Evolutionary conservation across 345 rosid genomes (phyloP), one percentile per base, ranked within the genome.

Genomic region (Stellera chamaejasme): DNA sequence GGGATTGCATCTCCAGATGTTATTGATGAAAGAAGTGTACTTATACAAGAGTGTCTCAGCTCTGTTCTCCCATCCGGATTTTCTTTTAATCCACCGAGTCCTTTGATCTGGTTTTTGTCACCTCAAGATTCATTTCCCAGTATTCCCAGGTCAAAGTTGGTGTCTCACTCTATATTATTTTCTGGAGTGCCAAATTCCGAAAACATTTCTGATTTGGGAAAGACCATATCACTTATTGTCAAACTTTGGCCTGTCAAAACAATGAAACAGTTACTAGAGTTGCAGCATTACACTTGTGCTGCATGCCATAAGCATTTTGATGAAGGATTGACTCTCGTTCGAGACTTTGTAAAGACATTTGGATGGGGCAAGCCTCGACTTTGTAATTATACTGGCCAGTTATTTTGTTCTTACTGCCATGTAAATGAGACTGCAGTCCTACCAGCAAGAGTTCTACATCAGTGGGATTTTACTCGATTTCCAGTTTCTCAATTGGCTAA

Each of bases 331-430:
- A 89, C 87, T 70, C 70, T 89, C 44, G 75, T 89, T 69, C 67
- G 27, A 59, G 94, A 88, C 68, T 75, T 92, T 64, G 84, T 78
- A 44, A 83, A 79, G 68, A 76, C 85, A 45, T 72, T 90, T 68
- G 94, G 98, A 23, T 89, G 94, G 97, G 94, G 96, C 61, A 89
- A 82, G 67, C 96, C 99, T 69, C 74, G 88, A 45, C 79, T 80
- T 68, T 93, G 99, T 57, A 92, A 89, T 60, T 93, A 87, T 77
- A 83, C 94, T 15, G 92, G 92, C 65, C 97, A 89, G 27, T 64
- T 89, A 66, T 93, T 81, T 70, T 93, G 99, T 70, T 87, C 90
- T 62, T 72, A 88, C 28, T 93, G 99, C 72, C 97, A 93, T 67
- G 71, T 85, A 63, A 84, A 82, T 77, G 96, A 89, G 45, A 72